phyloP scores from a whole-genome alignment of 495 filamentous ascomycete genomes.

The Lasiosphaeria ovina region DNA sequence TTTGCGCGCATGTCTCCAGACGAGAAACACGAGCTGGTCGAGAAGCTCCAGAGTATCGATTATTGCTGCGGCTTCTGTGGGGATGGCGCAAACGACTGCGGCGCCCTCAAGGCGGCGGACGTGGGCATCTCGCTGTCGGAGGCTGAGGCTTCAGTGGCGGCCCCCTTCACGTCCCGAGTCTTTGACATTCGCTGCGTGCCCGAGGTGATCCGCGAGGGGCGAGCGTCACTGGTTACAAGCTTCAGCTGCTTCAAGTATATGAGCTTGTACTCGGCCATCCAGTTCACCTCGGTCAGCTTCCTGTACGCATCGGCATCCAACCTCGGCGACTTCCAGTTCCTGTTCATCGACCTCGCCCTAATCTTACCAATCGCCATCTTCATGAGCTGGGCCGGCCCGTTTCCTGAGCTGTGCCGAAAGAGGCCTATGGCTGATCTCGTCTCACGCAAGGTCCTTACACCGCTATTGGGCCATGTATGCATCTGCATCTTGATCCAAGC shows the following conservation, averaged over 20 bases:
- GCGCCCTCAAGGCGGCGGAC: constrained; percentile 94
- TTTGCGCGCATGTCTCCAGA: constrained; percentile 99
- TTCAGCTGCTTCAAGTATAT: constrained; percentile 99
- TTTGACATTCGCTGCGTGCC: constrained; percentile 98
- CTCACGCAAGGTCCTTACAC: constrained; percentile 86
- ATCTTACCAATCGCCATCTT: constrained; percentile 97
- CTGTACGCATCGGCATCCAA: constrained; percentile 95
- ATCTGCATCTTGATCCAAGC: constrained; percentile 78
- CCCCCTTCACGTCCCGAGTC: constrained; percentile 91
- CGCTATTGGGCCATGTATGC: constrained; percentile 84
- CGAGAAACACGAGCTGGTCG: constrained; percentile 97
- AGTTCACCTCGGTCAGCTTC: constrained; percentile 98
- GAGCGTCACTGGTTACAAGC: constrained; percentile 91
- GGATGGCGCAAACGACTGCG: constrained; percentile 98
- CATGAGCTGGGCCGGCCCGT: constrained; percentile 95
- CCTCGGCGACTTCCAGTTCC: constrained; percentile 95
- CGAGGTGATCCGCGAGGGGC: constrained; percentile 90
- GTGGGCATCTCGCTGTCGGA: constrained; percentile 98
- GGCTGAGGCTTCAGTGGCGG: constrained; percentile 95
- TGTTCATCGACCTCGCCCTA: constrained; percentile 90
- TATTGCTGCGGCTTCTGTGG: constrained; percentile 97
- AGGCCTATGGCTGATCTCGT: constrained; percentile 91
- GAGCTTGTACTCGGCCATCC: constrained; percentile 97
- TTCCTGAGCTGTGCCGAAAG: constrained; percentile 73
- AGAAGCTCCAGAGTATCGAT: constrained; percentile 94